Evolutionary conservation across 805 yeast species (phyloP).

Genomic region (Yarrowia sp.): DNA sequence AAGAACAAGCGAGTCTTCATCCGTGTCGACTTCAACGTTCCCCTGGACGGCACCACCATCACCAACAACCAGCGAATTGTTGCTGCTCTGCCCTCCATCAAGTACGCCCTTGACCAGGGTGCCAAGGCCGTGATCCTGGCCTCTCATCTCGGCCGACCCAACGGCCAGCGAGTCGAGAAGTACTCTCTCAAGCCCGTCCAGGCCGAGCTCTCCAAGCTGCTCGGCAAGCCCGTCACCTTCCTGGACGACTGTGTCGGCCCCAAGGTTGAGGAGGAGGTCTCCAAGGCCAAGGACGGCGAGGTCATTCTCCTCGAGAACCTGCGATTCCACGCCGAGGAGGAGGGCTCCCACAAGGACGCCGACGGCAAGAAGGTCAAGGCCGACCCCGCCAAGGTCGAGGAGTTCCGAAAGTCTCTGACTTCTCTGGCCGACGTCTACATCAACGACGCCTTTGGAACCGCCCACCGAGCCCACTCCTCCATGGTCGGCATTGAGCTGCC

Average conservation of each 20-base stretch:
- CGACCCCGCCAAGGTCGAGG: slow-evolving; percentile 72
- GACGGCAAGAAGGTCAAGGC: slow-evolving; percentile 95
- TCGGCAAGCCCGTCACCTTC: slow-evolving; percentile 73
- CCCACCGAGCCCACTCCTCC: slow-evolving; percentile 99
- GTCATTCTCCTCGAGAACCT: slow-evolving; percentile 92
- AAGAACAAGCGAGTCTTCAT: slow-evolving; percentile 93
- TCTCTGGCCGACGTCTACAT: slow-evolving; percentile 94
- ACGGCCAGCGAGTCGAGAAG: slow-evolving; percentile 82
- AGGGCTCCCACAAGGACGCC: slow-evolving; percentile 79
- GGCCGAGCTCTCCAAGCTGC: slow-evolving; percentile 74
- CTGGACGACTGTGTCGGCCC: slow-evolving; percentile 88
- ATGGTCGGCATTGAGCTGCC: slow-evolving; percentile 97
- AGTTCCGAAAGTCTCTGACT: slow-evolving; percentile 86
- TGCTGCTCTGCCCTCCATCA: slow-evolving; percentile 98
- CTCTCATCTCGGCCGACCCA: slow-evolving; percentile 99
- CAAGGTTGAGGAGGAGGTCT: slow-evolving; percentile 78
- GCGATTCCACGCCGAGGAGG: slow-evolving; percentile 95
- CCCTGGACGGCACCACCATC: slow-evolving; percentile 87
- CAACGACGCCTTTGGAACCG: slow-evolving; percentile 98
- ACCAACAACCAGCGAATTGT: slow-evolving; percentile 99
- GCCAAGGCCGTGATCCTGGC: slow-evolving; percentile 92
- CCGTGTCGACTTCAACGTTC: slow-evolving; percentile 68
- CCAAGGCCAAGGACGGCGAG: slow-evolving; percentile 70
- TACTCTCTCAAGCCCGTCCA: slow-evolving; percentile 94
- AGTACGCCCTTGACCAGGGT: slow-evolving; percentile 84